phyloP scores from a whole-genome alignment of 345 rosid genomes.

The Sonneratia alba region DNA sequence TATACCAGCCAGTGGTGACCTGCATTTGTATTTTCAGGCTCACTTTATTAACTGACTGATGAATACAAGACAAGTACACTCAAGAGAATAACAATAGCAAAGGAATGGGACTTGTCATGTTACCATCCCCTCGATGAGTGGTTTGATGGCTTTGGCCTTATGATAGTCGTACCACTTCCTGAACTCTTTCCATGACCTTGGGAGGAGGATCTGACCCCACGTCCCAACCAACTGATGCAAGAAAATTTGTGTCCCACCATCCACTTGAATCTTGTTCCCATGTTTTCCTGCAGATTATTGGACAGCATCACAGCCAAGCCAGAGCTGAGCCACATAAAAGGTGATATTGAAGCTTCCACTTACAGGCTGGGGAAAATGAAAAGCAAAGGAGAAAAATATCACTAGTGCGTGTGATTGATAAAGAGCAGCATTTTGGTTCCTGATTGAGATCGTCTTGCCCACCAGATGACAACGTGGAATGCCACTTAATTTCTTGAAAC shows the following conservation, averaged over 20 bases:
- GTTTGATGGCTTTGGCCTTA: constrained; percentile 69
- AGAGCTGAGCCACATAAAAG: neutral
- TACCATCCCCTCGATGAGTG: constrained; percentile 95
- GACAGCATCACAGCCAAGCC: too few species aligned
- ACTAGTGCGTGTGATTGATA: neutral
- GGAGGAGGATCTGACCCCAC: constrained; percentile 98
- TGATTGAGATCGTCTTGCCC: neutral
- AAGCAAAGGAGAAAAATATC: neutral
- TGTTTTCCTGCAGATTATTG: constrained; percentile 48
- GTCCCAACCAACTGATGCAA: constrained; percentile 89
- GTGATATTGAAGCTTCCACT: neutral
- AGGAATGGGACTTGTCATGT: neutral
- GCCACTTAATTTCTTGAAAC: neutral
- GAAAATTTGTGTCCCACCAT: constrained; percentile 44
- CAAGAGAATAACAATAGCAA: neutral
- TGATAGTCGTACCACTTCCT: constrained; percentile 85
- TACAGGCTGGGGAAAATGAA: neutral
- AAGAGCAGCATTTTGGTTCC: neutral
- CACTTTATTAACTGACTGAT: constrained; percentile 2
- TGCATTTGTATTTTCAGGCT: constrained; percentile 13
- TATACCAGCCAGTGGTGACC: constrained; percentile 96
- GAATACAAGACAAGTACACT: neutral
- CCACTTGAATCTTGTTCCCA: constrained; percentile 61
- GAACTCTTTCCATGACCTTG: constrained; percentile 92
- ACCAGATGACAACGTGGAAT: neutral